Conservation (phyloP, 768 basidiomycete genomes). For the Phanerochaete carnosa region DNA sequence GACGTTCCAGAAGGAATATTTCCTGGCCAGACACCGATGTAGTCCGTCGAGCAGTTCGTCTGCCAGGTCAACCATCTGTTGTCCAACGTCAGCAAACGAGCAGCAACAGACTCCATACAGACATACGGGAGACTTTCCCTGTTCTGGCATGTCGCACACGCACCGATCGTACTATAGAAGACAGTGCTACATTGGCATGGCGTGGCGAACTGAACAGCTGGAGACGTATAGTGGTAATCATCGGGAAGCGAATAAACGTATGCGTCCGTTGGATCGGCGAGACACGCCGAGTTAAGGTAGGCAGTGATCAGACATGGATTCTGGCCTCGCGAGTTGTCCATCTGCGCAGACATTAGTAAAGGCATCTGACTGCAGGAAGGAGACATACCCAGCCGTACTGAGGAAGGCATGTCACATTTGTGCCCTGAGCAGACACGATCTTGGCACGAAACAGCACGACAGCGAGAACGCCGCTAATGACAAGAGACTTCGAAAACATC, state of each 20-base stretch:
- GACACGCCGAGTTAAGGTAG: conserved; percentile 15
- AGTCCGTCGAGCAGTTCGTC: conserved; percentile 41
- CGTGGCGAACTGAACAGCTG: conserved; percentile 30
- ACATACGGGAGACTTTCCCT: conserved; percentile 34
- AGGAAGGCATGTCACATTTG: conserved; percentile 11
- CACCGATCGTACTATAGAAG: conserved; percentile 51
- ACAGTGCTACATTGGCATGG: conserved; percentile 55
- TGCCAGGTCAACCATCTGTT: conserved; percentile 52
- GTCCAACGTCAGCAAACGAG: conserved; percentile 9
- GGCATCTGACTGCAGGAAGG: neutral
- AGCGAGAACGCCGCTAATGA: neutral
- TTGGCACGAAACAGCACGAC: neutral
- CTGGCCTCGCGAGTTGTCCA: conserved; percentile 10
- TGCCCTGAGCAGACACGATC: conserved; percentile 7
- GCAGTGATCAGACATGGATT: conserved; percentile 14
- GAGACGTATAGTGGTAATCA: conserved; percentile 39
- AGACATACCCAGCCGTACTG: conserved; percentile 7
- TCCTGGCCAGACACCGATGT: conserved; percentile 33
- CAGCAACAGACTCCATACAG: neutral
- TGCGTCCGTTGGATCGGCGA: conserved; percentile 12
- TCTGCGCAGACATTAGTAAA: neutral
- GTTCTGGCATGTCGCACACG: conserved; percentile 57
- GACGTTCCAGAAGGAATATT: conserved; percentile 45
- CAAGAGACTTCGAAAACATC: neutral
- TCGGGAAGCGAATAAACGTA: conserved; percentile 11